Evolutionary conservation across 2,329 filamentous ascomycete species (phyloP), one percentile per base, ranked within the genome.

Genomic region (Sporothrix euskadiensis): DNA sequence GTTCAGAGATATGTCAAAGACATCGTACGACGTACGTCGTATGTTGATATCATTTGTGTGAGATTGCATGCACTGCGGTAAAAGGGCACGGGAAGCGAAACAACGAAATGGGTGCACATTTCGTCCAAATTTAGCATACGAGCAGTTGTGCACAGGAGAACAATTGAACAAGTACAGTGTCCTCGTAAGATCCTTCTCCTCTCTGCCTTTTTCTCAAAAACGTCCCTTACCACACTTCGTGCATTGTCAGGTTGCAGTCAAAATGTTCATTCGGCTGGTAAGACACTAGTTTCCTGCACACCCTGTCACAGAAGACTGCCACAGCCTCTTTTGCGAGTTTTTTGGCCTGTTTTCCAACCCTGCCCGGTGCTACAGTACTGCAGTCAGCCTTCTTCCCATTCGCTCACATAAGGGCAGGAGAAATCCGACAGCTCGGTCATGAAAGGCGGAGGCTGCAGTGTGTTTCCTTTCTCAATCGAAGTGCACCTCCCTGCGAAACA

Each of bases 351-450:
- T 12, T 19, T 41, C 32, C 16, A 39, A 26, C 4, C 22, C 57
- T 10, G 57, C 26, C 61, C 39, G 16, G 61, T 65, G 39, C 30
- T 2, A 52, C 26, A 35, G 35, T 35, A 35, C 35, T 35, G 8
- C 19, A 10, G 2, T n/a, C n/a, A 26, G 61, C 5, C 35, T 6
- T 39, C 39, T 1, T 41, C 57, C 10, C 16, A 61, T 61, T 61
- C 32, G 57, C 57, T 41, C 44, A 49, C 57, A 3, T 1, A 12
- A n/a, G 6, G 47, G 32, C 41, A 59, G 49, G 59, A 41, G 1
- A 56, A 63, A 69, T 56, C 73, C 73, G 73, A 71, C 73, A 71
- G 69, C 52, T 73, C 63, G 72, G 71, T 69, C 59, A 69, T 72
- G 69, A 75, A 47, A 26, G 54, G 52, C 22, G 47, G 32, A 59